Base-by-base conservation (phyloP, 306 rosid species). In the Parietaria judaica region DNA sequence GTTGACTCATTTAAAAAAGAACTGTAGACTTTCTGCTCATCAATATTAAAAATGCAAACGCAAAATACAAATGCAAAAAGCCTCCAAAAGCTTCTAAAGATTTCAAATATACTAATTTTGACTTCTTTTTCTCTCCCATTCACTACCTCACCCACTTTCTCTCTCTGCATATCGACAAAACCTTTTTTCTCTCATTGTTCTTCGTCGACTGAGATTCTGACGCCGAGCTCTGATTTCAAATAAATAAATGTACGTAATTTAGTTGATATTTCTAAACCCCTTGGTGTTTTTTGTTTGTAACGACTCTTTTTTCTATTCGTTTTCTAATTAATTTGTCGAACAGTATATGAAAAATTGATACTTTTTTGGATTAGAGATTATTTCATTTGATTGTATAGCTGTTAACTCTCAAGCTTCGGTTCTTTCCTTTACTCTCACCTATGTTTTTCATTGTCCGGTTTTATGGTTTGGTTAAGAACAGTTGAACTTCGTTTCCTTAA, bases 1-100 rank as follows among this genome's bases (percentile, higher is more conserved):
- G 67, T 64, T 12, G 82, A 49, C 74, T 77, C 95, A 74, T 73
- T 43, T 5, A 78, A 85, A 44, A 92, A 83, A 38, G 84, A 77
- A 67, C 64, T 72, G 64, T 82, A 86, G 49, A 82, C 65, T 67
- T 53, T 72, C 65, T 76, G 83, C 65, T 75, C 95, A 55, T 76
- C 90, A 34, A 69, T 74, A n/a, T n/a, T n/a, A n/a, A n/a, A n/a
- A n/a, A n/a, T n/a, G n/a, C n/a, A n/a, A n/a, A n/a, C n/a, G n/a
- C n/a, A n/a, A n/a, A n/a, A n/a, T n/a, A n/a, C n/a, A n/a, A n/a
- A n/a, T n/a, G n/a, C n/a, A n/a, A n/a, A n/a, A n/a, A n/a, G n/a
- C n/a, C n/a, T n/a, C n/a, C n/a, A n/a, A n/a, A n/a, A n/a, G n/a
- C n/a, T n/a, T n/a, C n/a, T n/a, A n/a, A n/a, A n/a, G n/a, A 23